Percentiles rank a stretch among this genome's conserved stretches.
phyloP scores from a whole-genome alignment of 177 flowering plant genomes.

The Telopea speciosissima region DNA sequence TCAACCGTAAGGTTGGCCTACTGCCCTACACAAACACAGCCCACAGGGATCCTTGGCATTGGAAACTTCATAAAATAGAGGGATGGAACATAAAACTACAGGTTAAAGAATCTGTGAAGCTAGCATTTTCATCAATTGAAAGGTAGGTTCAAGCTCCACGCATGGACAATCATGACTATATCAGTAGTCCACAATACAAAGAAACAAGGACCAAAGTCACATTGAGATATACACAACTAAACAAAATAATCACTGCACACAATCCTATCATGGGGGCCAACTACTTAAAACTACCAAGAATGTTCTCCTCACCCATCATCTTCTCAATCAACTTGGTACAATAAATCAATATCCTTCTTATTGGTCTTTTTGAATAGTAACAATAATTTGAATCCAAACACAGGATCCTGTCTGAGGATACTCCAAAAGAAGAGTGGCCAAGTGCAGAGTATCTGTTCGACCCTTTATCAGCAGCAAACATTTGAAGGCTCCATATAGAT shows the following conservation, averaged over 20 bases:
- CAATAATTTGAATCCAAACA: background rate
- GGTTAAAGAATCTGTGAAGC: no score
- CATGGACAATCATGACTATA: background rate
- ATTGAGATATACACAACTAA: background rate
- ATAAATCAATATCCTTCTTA: background rate
- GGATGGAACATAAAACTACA: no score
- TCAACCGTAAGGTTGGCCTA: no score
- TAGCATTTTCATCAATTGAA: background rate
- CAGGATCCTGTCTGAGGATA: slow-evolving; percentile 4
- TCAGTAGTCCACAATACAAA: no score
- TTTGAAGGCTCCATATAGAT: no score
- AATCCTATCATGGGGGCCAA: background rate
- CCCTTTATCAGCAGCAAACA: background rate
- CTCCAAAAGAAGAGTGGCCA: background rate
- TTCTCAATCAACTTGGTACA: background rate
- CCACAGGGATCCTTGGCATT: no score
- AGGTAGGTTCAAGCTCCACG: background rate
- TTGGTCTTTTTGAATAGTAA: background rate
- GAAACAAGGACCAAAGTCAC: background rate
- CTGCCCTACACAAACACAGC: no score
- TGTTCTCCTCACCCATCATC: background rate
- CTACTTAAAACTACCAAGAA: background rate
- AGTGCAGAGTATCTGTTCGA: slow-evolving; percentile 1
- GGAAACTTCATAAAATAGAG: no score
- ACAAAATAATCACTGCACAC: background rate